phyloP scores from a whole-genome alignment of 768 basidiomycete genomes.

The Naganishia vishniacii region DNA sequence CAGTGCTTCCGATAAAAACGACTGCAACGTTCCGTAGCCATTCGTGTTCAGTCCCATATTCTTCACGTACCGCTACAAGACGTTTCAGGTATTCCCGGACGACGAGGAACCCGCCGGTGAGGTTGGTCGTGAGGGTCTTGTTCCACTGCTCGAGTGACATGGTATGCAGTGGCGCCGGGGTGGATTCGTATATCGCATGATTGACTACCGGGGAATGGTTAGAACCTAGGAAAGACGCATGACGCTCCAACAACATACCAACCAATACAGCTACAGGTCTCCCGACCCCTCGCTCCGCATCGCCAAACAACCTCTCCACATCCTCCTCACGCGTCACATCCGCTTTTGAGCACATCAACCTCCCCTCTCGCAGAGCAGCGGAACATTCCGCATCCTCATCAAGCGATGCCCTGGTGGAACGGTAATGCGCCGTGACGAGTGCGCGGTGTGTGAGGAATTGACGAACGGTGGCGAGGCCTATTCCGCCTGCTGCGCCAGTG shows the following conservation, averaged over 20 bases:
- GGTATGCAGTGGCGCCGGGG: slow-evolving; percentile 55
- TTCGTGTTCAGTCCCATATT: slow-evolving; percentile 45
- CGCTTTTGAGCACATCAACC: slow-evolving; percentile 53
- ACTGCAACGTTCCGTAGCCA: slow-evolving; percentile 56
- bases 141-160: slow-evolving; percentile 65
- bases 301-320: slow-evolving; percentile 55
- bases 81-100: slow-evolving; percentile 59
- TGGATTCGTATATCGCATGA: slow-evolving; percentile 51
- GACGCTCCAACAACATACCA: slow-evolving; percentile 50
- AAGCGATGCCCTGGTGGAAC: slow-evolving; percentile 54
- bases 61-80: slow-evolving; percentile 50
- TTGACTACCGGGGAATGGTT: slow-evolving; percentile 53
- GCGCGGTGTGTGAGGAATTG: slow-evolving; percentile 62
- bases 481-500: slow-evolving; percentile 68
- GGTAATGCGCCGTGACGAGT: slow-evolving; percentile 67
- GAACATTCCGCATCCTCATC: slow-evolving; percentile 28
- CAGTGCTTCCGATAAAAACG: slow-evolving; percentile 56
- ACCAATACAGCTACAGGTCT: slow-evolving; percentile 43
- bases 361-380: slow-evolving; percentile 38
- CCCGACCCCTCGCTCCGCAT: slow-evolving; percentile 22
- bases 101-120: slow-evolving; percentile 63
- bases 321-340: slow-evolving; percentile 59
- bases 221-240: neutral
- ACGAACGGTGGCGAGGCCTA: slow-evolving; percentile 61
- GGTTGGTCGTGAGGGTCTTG: slow-evolving; percentile 58